Evolutionary conservation across 2,329 filamentous ascomycete species (phyloP).

Genomic region (Pseudocercospora eumusae): DNA sequence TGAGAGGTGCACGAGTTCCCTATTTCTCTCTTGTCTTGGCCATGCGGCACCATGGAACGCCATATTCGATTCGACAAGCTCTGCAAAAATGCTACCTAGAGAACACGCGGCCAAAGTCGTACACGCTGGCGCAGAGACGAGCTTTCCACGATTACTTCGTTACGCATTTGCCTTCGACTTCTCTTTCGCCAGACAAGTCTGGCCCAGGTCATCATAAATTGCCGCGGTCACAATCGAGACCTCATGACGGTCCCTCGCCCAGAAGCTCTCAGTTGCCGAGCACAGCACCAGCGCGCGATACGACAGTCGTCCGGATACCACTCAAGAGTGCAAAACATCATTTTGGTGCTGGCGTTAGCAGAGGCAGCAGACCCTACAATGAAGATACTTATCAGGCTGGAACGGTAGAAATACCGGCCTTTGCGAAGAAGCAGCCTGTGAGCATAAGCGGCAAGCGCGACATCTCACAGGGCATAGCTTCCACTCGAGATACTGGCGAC

Average conservation of each 20-base stretch:
- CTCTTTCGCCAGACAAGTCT: conserved; percentile 73
- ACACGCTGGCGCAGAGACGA: conserved; percentile 33
- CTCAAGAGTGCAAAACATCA: conserved; percentile 93
- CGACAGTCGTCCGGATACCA: conserved; percentile 93
- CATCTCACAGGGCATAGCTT: conserved; percentile 47
- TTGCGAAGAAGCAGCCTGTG: conserved; percentile 78
- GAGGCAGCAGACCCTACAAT: conserved; percentile 84
- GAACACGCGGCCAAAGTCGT: background rate
- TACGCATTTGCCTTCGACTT: conserved; percentile 90
- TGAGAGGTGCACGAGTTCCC: background rate
- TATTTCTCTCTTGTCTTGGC: conserved; percentile 15
- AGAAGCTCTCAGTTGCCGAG: conserved; percentile 37
- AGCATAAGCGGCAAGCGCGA: conserved; percentile 51
- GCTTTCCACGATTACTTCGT: conserved; percentile 95
- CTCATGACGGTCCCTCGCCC: conserved; percentile 58
- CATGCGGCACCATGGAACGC: conserved; percentile 35
- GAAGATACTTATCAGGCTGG: conserved; percentile 94
- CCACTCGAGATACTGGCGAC: conserved; percentile 78
- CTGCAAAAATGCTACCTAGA: conserved; percentile 25
- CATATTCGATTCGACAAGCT: conserved; percentile 36
- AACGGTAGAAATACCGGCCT: conserved; percentile 88
- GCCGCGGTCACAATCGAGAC: conserved; percentile 78
- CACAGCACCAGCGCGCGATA: conserved; percentile 61
- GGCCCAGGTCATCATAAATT: conserved; percentile 71
- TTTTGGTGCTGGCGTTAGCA: conserved; percentile 76